phyloP scores from a whole-genome alignment of 768 basidiomycete species.

The Dacryopinax spathularia region DNA sequence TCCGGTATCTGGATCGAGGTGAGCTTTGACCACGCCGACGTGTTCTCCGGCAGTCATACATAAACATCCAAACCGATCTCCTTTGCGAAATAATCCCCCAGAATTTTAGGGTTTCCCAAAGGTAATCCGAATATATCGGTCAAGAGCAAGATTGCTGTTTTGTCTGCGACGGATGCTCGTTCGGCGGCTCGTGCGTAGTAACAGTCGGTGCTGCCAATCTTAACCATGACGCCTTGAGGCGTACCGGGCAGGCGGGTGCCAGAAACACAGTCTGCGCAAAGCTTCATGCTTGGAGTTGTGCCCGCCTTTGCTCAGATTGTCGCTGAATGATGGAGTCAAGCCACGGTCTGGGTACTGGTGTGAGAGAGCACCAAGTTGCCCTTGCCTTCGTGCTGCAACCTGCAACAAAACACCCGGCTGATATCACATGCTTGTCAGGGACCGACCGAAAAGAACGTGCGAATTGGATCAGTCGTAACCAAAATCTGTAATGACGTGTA shows the following conservation, averaged over 20 bases:
- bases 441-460: too few relatives aligned
- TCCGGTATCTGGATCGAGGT: constrained; percentile 33
- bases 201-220: background rate
- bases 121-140: background rate
- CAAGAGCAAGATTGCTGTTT: background rate
- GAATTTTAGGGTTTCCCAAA: background rate
- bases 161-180: background rate
- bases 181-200: background rate
- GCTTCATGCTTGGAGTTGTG: background rate
- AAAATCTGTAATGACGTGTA: too few relatives aligned
- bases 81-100: background rate
- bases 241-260: background rate
- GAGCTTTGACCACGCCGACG: background rate
- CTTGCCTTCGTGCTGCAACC: too few relatives aligned
- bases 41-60: background rate
- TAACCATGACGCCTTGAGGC: background rate
- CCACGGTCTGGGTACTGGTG: too few relatives aligned
- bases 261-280: background rate
- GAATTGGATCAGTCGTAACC: too few relatives aligned
- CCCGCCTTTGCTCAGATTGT: too few relatives aligned
- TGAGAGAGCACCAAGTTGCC: too few relatives aligned
- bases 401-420: too few relatives aligned
- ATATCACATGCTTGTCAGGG: too few relatives aligned
- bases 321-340: too few relatives aligned
- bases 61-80: constrained; percentile 44